These are phyloP conservation scores for Fusarium falciforme DNA, from an alignment of 2,329 filamentous ascomycete genomes.

Conservation along the genomic window DNA sequence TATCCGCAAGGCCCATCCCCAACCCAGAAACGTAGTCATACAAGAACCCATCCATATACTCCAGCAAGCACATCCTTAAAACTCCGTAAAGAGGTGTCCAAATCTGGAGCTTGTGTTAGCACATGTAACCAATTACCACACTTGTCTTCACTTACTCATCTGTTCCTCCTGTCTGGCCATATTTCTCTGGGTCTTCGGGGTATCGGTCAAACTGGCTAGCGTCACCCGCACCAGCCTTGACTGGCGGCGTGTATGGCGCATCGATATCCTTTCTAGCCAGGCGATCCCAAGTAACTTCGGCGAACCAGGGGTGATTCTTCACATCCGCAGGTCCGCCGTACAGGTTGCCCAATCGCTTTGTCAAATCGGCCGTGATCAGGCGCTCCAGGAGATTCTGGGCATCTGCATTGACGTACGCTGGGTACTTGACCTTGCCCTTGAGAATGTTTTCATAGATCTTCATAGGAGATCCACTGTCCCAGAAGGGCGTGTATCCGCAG, in stretches of 20 bases:
- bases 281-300: slow-evolving; percentile 97
- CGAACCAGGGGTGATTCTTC: slow-evolving; percentile 96
- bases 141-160: slow-evolving; percentile 77
- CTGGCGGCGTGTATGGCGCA: slow-evolving; percentile 95
- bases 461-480: slow-evolving; percentile 97
- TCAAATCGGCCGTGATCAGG: slow-evolving; percentile 93
- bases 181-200: slow-evolving; percentile 94
- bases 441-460: slow-evolving; percentile 99
- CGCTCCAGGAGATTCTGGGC: slow-evolving; percentile 92
- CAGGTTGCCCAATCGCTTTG: slow-evolving; percentile 93
- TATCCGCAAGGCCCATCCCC: slow-evolving; percentile 10
- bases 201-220: slow-evolving; percentile 98
- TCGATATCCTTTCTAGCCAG: slow-evolving; percentile 96
- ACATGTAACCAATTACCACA: not conserved
- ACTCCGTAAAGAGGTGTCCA: slow-evolving; percentile 80
- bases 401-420: slow-evolving; percentile 93
- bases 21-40: slow-evolving; percentile 27
- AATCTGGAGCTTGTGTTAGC: slow-evolving; percentile 61
- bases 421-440: slow-evolving; percentile 95
- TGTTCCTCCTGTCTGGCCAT: slow-evolving; percentile 76
- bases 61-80: slow-evolving; percentile 58
- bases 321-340: slow-evolving; percentile 92
- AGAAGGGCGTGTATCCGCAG: slow-evolving; percentile 98
- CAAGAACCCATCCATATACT: slow-evolving; percentile 29
- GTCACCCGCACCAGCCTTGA: slow-evolving; percentile 92